Base-by-base conservation (phyloP, 2,329 filamentous ascomycete genomes). In the Epichloe sp. region DNA sequence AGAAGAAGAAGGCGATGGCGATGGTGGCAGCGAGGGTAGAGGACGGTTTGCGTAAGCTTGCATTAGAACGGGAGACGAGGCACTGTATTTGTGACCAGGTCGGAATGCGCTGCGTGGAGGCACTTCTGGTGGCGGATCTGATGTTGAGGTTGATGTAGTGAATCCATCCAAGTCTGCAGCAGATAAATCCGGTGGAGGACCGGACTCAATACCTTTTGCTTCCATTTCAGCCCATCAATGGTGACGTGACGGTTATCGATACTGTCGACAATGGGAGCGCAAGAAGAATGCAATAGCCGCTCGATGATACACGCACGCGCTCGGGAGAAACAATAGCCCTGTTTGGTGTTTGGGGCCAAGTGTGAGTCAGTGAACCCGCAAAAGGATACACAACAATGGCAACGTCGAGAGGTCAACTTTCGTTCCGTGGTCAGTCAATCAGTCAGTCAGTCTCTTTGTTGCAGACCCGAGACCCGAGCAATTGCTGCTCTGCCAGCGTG, bases 11-110 rank as follows among this genome's bases (percentile, higher is more conserved):
- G 19, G 26, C 26, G 26, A 31, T 31, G 26, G 17, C 19, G 44
- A 35, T 10, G 54, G 47, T n/a, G 58, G 58, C 17, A 59, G 47
- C 11, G 54, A 55, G 3, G 59, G 59, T 5, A 60, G 53, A 11
- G 59, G 53, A 35, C 53, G 57, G 41, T 54, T 51, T 11, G 57
- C 50, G 40, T 61, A 61, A 1, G 50, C 31, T 17, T 53, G 48
- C 14, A 55, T 51, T 34, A 54, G 49, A 21, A 48, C 37, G 15
- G 53, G 53, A 31, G 34, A 51, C 38, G 54, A 52, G 21, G 38
- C n/a, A 26, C 47, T 51, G 17, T 52, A n/a, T 14, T 49, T 44
- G 34, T 48, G 47, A 11, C 49, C 38, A 31, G 44, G 42, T 15
- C 41, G 41, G 11, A 47, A 46, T 45, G 46, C 36, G 41, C 48